Percentiles rank a stretch among this genome's conserved stretches.
These are phyloP conservation scores for Apiospora pterosperma DNA, from an alignment of 2,329 filamentous ascomycete species.

Conservation along the genomic window DNA sequence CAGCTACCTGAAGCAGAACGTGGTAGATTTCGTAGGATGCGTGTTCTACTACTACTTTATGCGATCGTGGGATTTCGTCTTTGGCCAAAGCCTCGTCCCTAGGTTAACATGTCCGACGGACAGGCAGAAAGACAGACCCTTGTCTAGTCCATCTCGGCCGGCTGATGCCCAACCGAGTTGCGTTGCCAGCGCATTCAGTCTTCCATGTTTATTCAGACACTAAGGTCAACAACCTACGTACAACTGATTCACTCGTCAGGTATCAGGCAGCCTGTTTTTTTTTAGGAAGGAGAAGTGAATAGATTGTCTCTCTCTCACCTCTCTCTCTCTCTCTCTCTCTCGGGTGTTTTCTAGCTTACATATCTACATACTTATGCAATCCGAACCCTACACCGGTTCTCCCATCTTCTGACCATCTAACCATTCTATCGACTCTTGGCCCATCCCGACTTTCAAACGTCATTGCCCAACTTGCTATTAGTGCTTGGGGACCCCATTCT, in stretches of 20 bases:
- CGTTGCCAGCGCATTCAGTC: constrained; percentile 26
- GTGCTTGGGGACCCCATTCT: not conserved
- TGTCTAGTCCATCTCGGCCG: not conserved
- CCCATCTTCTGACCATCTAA: not conserved
- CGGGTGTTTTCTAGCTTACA: not conserved
- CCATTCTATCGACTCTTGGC: not conserved
- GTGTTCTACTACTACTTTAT: not conserved
- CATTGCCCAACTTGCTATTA: constrained; percentile 4
- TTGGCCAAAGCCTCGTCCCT: not conserved
- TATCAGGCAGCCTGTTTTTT: not conserved
- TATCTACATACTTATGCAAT: not conserved
- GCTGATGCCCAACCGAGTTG: constrained; percentile 26
- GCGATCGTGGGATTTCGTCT: not conserved
- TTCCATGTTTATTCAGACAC: constrained; percentile 10
- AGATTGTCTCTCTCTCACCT: not conserved
- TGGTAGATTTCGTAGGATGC: not conserved
- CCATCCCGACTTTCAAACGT: not conserved
- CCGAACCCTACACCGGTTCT: not conserved
- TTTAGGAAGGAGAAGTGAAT: not conserved
- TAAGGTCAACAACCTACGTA: not conserved
- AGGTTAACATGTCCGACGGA: not conserved
- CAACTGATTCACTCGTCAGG: not conserved
- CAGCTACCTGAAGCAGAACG: not conserved
- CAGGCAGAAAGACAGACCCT: constrained; percentile 1
- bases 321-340: too few relatives aligned